Conservation (phyloP, 306 rosid genomes). For the Erythrophleum fordii region DNA sequence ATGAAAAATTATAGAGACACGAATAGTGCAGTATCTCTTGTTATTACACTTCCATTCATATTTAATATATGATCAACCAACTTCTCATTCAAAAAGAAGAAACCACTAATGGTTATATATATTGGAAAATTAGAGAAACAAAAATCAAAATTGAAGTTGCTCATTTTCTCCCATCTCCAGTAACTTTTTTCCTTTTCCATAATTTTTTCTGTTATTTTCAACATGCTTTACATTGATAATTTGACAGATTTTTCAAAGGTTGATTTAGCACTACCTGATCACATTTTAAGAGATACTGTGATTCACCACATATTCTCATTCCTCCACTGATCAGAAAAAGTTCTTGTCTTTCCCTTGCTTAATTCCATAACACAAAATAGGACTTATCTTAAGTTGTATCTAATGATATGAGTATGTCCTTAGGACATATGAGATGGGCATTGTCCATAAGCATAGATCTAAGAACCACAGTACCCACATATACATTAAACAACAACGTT, state of each 20-base stretch:
- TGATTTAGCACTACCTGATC: background rate
- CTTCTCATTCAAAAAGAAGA: background rate
- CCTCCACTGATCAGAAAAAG: background rate
- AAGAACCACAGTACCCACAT: slow-evolving; percentile 18
- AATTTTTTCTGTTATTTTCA: background rate
- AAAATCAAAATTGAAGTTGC: background rate
- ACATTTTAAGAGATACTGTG: background rate
- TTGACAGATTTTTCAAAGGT: background rate
- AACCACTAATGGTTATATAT: background rate
- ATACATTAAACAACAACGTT: background rate
- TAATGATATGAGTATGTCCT: background rate
- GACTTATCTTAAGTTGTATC: background rate
- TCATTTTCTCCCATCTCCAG: background rate
- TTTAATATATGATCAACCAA: background rate
- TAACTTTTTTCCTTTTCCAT: background rate
- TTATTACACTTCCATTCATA: slow-evolving; percentile 10
- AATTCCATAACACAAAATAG: background rate
- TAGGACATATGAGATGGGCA: background rate
- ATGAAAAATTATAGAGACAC: slow-evolving; percentile 21
- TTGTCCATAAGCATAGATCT: slow-evolving; percentile 12
- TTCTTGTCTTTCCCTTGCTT: background rate
- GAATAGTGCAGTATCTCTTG: background rate
- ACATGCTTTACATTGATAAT: background rate
- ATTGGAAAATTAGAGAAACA: background rate
- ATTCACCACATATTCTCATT: slow-evolving; percentile 5